Evolutionary conservation across 306 rosid species (phyloP).

Genomic region (Prunus padus): DNA sequence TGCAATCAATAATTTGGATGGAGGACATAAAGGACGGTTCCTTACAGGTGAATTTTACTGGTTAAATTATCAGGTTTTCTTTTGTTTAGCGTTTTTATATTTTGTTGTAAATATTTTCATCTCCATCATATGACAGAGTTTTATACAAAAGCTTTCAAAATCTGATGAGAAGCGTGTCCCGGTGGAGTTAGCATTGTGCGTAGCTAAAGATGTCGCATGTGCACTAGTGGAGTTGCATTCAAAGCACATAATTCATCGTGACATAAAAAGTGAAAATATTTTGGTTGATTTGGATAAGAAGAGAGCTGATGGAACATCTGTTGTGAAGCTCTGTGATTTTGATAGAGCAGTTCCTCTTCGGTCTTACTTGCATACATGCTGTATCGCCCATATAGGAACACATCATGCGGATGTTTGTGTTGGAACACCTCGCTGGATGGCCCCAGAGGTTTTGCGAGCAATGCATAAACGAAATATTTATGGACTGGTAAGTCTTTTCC

Average conservation of each 20-base stretch:
- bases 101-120: slow-evolving; percentile 9
- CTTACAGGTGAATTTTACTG: slow-evolving; percentile 55
- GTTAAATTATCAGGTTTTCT: background rate
- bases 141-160: slow-evolving; percentile 59
- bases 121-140: slow-evolving; percentile 45
- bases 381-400: slow-evolving; percentile 79
- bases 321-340: slow-evolving; percentile 95
- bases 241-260: slow-evolving; percentile 92
- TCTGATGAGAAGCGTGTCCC: slow-evolving; percentile 77
- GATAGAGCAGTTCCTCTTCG: slow-evolving; percentile 93
- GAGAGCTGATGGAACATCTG: slow-evolving; percentile 67
- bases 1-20: slow-evolving; percentile 77
- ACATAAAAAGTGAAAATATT: slow-evolving; percentile 88
- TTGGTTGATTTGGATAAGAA: slow-evolving; percentile 70
- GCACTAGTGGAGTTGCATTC: slow-evolving; percentile 87
- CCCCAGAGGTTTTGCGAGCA: slow-evolving; percentile 89
- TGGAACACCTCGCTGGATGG: slow-evolving; percentile 99
- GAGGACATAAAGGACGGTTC: slow-evolving; percentile 87
- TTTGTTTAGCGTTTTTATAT: slow-evolving; percentile 12
- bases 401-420: slow-evolving; percentile 81
- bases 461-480: slow-evolving; percentile 58
- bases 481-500: slow-evolving; percentile 68
- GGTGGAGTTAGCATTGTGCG: slow-evolving; percentile 55
- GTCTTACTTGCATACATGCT: slow-evolving; percentile 73
- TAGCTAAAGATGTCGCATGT: slow-evolving; percentile 78